Evolutionary conservation across 2,329 filamentous ascomycete species (phyloP).

Genomic region (Coleophoma eucalyptorum): DNA sequence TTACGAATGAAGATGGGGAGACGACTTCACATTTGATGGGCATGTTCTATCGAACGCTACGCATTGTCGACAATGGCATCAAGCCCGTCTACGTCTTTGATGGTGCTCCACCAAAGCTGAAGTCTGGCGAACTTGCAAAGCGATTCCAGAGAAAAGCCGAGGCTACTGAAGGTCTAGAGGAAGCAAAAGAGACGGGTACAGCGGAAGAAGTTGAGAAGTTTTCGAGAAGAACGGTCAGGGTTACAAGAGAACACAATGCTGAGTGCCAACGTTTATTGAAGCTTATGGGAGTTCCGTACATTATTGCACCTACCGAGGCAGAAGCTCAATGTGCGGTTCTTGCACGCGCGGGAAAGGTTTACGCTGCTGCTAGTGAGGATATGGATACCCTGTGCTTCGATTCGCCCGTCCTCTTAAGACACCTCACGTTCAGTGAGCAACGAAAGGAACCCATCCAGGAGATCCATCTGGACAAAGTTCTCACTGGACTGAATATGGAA

Average conservation of each 20-base stretch:
- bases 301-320: slow-evolving; percentile 92
- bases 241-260: slow-evolving; percentile 94
- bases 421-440: slow-evolving; percentile 96
- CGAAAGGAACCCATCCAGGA: slow-evolving; percentile 97
- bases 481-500: slow-evolving; percentile 87
- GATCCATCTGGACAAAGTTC: slow-evolving; percentile 80
- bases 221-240: slow-evolving; percentile 84
- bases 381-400: slow-evolving; percentile 99
- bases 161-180: slow-evolving; percentile 83
- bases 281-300: slow-evolving; percentile 94
- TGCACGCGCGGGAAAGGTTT: slow-evolving; percentile 89
- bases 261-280: slow-evolving; percentile 90
- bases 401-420: slow-evolving; percentile 82
- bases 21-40: slow-evolving; percentile 99
- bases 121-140: slow-evolving; percentile 94
- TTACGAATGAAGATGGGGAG: slow-evolving; percentile 91
- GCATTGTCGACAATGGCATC: slow-evolving; percentile 98
- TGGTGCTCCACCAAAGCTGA: slow-evolving; percentile 92
- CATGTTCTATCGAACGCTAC: slow-evolving; percentile 97
- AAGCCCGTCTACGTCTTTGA: slow-evolving; percentile 99
- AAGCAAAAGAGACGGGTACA: slow-evolving; percentile 95
- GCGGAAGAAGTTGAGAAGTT: slow-evolving; percentile 99
- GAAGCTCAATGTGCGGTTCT: slow-evolving; percentile 94
- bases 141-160: slow-evolving; percentile 94
- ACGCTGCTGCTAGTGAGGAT: slow-evolving; percentile 93